phyloP scores from a whole-genome alignment of 2,329 filamentous ascomycete species.

The Rhinocladiella similis region DNA sequence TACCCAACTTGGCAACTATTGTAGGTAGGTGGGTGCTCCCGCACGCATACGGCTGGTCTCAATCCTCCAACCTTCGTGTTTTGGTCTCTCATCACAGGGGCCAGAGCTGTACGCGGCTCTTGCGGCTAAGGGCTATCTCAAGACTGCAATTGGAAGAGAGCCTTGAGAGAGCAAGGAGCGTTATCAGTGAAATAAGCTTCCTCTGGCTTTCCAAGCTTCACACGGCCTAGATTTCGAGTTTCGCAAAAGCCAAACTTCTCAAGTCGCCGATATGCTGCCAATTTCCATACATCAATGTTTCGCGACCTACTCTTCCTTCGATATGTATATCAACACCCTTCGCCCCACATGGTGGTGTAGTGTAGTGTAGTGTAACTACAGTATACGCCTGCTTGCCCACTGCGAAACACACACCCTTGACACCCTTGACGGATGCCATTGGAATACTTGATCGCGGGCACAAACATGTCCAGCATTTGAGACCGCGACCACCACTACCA shows the following conservation, averaged over 20 bases:
- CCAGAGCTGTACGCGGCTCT: too few relatives aligned
- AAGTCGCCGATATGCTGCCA: constrained; percentile 4
- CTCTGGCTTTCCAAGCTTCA: background rate
- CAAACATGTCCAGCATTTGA: background rate
- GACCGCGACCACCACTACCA: background rate
- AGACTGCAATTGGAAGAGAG: too few relatives aligned
- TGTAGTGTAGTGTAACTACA: background rate
- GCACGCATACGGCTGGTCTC: too few relatives aligned
- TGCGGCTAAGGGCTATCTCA: too few relatives aligned
- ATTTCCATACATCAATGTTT: too few relatives aligned
- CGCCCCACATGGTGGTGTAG: background rate
- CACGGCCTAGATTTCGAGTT: background rate
- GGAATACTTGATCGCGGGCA: background rate
- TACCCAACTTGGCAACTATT: too few relatives aligned
- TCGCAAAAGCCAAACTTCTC: background rate
- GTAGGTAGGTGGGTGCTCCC: too few relatives aligned
- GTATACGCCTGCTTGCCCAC: background rate
- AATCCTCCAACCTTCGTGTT: too few relatives aligned
- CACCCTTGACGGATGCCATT: background rate
- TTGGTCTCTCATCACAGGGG: too few relatives aligned
- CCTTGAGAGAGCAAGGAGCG: too few relatives aligned
- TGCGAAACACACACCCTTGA: background rate
- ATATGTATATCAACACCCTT: background rate
- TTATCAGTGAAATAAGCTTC: too few relatives aligned
- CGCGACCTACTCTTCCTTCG: too few relatives aligned